Evolutionary conservation across 805 yeast genomes (phyloP), one percentile per base, ranked within the genome.

Genomic region (Diddensiella caesifluorescens): DNA sequence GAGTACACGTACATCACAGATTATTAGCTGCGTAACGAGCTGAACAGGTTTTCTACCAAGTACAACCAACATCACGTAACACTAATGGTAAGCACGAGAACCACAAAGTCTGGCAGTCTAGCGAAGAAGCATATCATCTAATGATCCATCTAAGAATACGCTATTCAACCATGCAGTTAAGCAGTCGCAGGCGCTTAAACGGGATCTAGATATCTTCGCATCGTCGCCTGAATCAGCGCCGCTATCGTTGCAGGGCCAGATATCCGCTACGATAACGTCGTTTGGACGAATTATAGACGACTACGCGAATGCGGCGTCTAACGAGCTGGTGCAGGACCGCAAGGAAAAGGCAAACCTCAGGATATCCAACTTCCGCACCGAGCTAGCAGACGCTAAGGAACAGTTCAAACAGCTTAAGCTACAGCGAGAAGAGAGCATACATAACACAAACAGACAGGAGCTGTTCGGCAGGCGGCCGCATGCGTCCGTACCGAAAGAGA

Each of bases 101-200:
- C n/a, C n/a, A n/a, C n/a, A n/a, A n/a, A n/a, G n/a, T n/a, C n/a
- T n/a, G n/a, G n/a, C n/a, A n/a, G n/a, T n/a, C n/a, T n/a, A n/a
- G n/a, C n/a, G n/a, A n/a, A n/a, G n/a, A n/a, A n/a, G n/a, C n/a
- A n/a, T n/a, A n/a, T n/a, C n/a, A n/a, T n/a, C n/a, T n/a, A n/a
- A n/a, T n/a, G n/a, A n/a, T n/a, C n/a, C n/a, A n/a, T n/a, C n/a
- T n/a, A 38, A 73, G 97, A 89, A 88, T 64, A 80, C 95, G 21
- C 69, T 89, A 39, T 87, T 82, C 65, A 90, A 86, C 64, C 95
- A 86, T 61, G 96, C 95, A 5, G 71, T 83, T 41, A 87, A 86
- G 61, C 96, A 89, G 62, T 77, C 87, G 22, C 85, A 77, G 53
- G 70, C 79, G 21, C 65, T 90, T 39, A 74, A 79, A 45, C 74